These are phyloP conservation scores for Debaryomycetaceae sp. DNA, from an alignment of 1,139 yeast species.

Conservation along the genomic window DNA sequence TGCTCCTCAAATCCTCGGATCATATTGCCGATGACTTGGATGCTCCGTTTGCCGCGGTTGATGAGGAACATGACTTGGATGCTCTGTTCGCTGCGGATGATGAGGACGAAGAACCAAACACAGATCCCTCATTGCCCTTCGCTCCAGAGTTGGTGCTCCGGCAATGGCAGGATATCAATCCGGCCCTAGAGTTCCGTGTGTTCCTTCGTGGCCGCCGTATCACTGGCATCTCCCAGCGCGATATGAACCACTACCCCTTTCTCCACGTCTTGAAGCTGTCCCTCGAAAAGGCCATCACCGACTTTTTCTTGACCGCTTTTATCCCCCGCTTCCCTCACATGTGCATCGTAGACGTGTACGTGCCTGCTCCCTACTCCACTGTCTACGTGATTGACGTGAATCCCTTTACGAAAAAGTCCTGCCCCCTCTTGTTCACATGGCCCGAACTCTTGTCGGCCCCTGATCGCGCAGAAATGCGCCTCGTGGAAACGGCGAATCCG, in stretches of 20 bases:
- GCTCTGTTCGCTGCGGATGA: background rate
- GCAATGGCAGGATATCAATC: conserved; percentile 73
- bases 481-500: conserved; percentile 56
- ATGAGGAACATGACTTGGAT: conserved; percentile 3
- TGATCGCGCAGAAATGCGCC: conserved; percentile 27
- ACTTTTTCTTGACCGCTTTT: conserved; percentile 38
- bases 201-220: conserved; percentile 56
- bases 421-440: conserved; percentile 75
- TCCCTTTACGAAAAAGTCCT: conserved; percentile 72
- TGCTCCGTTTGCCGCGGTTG: conserved; percentile 47
- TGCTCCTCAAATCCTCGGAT: conserved; percentile 76
- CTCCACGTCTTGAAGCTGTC: conserved; percentile 36
- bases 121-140: conserved; percentile 16
- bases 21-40: conserved; percentile 78
- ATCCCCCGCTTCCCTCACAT: conserved; percentile 28
- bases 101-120: background rate
- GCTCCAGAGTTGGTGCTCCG: conserved; percentile 62
- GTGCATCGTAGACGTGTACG: conserved; percentile 69
- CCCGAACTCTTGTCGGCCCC: conserved; percentile 40
- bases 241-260: conserved; percentile 70
- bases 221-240: conserved; percentile 76
- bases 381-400: conserved; percentile 74
- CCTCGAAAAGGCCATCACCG: conserved; percentile 38
- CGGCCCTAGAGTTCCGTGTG: conserved; percentile 83
- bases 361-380: conserved; percentile 61